Evolutionary conservation across 495 filamentous ascomycete species (phyloP), one percentile per base, ranked within the genome.

Genomic region (Platismatia glauca): DNA sequence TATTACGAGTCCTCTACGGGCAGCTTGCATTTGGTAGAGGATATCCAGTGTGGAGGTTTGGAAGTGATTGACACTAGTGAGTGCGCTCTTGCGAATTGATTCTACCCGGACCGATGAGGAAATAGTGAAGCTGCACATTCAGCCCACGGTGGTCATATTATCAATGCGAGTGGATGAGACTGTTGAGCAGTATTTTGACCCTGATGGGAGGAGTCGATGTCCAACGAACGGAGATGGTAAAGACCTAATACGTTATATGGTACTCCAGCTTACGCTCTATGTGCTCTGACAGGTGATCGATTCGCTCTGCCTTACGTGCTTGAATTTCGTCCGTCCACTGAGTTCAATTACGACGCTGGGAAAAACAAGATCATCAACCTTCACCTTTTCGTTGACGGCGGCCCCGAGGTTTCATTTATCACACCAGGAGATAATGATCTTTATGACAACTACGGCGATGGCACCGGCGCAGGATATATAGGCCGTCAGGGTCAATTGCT

Each of bases 101-200:
- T 38, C 12, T 41, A 8, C n/a, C 7, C 39, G 35, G 35, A 35
- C 65, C 76, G 50, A 75, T 43, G 13, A 24, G 7, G 38, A 48
- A 13, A 73, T 29, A 80, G 81, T 98, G 67, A 84, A 89, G 67
- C 72, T 89, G 5, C 86, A 90, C 61, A 83, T 86, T 33, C 83
- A 89, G 61, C 94, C 94, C 11, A 96, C 93, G 0, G 79, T 90
- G 0, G 76, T 97, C 16, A 72, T 98, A 31, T 76, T 89, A 8
- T 87, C 91, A 6, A 82, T 84, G 41, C 81, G 87, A 52, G 81
- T 87, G 20, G 85, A 92, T 29, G 82, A 91, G 39, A 69, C 69
- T 29, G 71, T 76, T 12, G 63, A 67, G 41, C 48, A 62, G 24
- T 57, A 56, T 24, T 63, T 70, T 44, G 68, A 70, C 46, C 59